These are phyloP conservation scores for Diplocarpon mali DNA, from an alignment of 2,329 filamentous ascomycete species.

Conservation along the genomic window DNA sequence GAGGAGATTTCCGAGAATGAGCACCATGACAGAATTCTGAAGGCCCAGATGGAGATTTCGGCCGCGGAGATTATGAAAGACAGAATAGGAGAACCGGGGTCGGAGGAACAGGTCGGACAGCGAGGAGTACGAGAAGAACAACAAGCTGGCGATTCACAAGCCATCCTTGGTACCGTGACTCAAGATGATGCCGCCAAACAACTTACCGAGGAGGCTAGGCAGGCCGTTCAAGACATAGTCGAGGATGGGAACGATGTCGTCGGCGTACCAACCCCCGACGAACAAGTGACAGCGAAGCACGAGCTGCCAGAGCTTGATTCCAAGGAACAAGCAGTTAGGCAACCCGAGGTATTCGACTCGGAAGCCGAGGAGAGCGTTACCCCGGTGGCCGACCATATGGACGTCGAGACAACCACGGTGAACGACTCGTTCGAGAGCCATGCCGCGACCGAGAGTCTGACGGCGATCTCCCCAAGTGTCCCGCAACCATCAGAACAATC, in stretches of 20 bases:
- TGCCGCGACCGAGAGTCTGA: slow-evolving; percentile 6
- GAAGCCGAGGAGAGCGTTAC: slow-evolving; percentile 17
- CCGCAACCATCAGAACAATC: slow-evolving; percentile 4
- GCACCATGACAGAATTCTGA: slow-evolving; percentile 23
- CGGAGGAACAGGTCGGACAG: slow-evolving; percentile 1
- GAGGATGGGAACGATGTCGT: slow-evolving; percentile 23
- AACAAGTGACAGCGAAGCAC: slow-evolving; percentile 1
- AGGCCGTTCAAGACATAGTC: slow-evolving; percentile 19
- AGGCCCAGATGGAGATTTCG: slow-evolving; percentile 22
- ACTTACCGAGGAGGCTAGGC: slow-evolving; percentile 16
- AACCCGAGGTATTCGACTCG: slow-evolving; percentile 20
- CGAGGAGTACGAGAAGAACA: neutral
- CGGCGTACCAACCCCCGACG: slow-evolving; percentile 16
- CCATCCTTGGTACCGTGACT: neutral
- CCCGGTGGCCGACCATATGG: slow-evolving; percentile 20
- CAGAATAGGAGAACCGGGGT: slow-evolving; percentile 38
- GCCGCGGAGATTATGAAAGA: slow-evolving; percentile 30
- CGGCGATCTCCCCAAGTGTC: slow-evolving; percentile 4
- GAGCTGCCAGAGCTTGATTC: slow-evolving; percentile 1
- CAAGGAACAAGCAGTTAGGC: slow-evolving; percentile 7
- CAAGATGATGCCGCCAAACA: slow-evolving; percentile 1
- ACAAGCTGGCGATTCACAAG: neutral
- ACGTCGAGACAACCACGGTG: slow-evolving; percentile 19
- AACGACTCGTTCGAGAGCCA: slow-evolving; percentile 23
- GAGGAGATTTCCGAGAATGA: slow-evolving; percentile 28